These are phyloP conservation scores for Coccomyxa sp. DNA, from an alignment of 139 green algal genomes.

Conservation along the genomic window DNA sequence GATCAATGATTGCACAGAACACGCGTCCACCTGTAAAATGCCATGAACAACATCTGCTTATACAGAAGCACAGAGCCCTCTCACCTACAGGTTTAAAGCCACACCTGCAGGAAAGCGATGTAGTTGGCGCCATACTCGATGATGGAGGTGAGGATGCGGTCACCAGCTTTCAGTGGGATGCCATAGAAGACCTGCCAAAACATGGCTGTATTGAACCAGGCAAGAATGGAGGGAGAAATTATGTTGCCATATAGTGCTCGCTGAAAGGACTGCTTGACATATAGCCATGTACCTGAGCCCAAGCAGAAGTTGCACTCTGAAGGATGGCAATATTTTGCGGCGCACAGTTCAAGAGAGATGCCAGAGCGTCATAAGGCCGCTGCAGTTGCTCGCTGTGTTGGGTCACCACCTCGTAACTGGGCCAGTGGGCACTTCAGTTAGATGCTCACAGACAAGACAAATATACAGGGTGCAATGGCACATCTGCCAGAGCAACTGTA, in stretches of 20 bases:
- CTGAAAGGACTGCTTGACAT: too few relatives aligned
- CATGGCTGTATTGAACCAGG: neutral
- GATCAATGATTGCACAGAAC: too few relatives aligned
- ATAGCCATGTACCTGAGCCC: conserved; percentile 28
- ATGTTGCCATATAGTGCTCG: too few relatives aligned
- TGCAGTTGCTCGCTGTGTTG: conserved; percentile 16
- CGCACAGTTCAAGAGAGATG: conserved; percentile 51
- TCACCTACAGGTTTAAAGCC: neutral
- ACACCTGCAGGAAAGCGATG: conserved; percentile 56
- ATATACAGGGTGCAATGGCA: too few relatives aligned
- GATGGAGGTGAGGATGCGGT: conserved; percentile 50
- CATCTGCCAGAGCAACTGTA: too few relatives aligned
- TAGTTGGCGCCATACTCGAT: conserved; percentile 69
- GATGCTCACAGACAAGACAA: neutral
- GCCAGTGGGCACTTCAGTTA: too few relatives aligned
- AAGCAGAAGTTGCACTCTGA: conserved; percentile 44
- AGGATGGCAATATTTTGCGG: conserved; percentile 49
- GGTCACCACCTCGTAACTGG: conserved; percentile 49
- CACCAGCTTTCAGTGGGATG: conserved; percentile 38
- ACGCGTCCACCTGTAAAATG: too few relatives aligned
- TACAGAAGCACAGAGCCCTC: too few relatives aligned
- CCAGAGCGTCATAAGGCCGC: conserved; percentile 42
- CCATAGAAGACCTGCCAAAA: conserved; percentile 53
- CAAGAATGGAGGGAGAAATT: too few relatives aligned
- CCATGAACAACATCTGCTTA: too few relatives aligned